Evolutionary conservation across 164 flowering plant genomes (phyloP).

Genomic region (Euptelea pleiosperma): DNA sequence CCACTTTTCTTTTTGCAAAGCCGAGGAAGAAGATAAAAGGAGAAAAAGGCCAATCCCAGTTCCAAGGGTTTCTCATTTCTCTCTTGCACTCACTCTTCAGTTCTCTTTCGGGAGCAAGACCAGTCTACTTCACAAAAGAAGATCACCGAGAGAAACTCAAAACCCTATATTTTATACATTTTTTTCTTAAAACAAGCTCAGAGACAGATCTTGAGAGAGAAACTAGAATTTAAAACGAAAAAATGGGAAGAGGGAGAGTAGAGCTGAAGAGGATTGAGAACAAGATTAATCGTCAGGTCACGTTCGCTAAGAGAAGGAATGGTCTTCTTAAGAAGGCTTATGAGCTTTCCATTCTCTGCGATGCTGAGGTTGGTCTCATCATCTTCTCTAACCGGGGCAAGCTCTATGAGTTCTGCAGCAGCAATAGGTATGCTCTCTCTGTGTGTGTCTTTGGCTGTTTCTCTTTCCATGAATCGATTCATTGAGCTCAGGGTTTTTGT

Average conservation of each 20-base stretch:
- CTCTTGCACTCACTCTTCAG: too few relatives aligned
- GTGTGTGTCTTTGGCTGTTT: too few relatives aligned
- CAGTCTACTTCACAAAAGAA: not conserved
- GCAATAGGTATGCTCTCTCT: conserved; percentile 13
- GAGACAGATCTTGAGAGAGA: not conserved
- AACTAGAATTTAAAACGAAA: not conserved
- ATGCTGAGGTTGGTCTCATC: conserved; percentile 27
- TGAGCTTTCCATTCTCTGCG: conserved; percentile 25
- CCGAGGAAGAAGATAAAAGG: too few relatives aligned
- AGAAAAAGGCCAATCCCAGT: too few relatives aligned
- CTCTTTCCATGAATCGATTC: too few relatives aligned
- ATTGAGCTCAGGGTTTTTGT: too few relatives aligned
- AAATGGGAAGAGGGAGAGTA: conserved; percentile 27
- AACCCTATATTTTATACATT: not conserved
- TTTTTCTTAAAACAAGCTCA: too few relatives aligned
- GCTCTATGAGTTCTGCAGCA: conserved; percentile 23
- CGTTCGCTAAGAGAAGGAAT: conserved; percentile 21
- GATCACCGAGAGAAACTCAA: not conserved
- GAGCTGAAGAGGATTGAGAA: conserved; percentile 30
- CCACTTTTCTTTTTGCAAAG: too few relatives aligned
- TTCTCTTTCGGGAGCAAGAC: too few relatives aligned
- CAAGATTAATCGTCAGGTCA: conserved; percentile 27
- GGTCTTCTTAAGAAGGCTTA: conserved; percentile 23
- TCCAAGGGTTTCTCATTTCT: too few relatives aligned
- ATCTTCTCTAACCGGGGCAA: conserved; percentile 27